Evolutionary conservation across 164 flowering plant genomes (phyloP), one percentile per base, ranked within the genome.

Genomic region (Taxillus chinensis): DNA sequence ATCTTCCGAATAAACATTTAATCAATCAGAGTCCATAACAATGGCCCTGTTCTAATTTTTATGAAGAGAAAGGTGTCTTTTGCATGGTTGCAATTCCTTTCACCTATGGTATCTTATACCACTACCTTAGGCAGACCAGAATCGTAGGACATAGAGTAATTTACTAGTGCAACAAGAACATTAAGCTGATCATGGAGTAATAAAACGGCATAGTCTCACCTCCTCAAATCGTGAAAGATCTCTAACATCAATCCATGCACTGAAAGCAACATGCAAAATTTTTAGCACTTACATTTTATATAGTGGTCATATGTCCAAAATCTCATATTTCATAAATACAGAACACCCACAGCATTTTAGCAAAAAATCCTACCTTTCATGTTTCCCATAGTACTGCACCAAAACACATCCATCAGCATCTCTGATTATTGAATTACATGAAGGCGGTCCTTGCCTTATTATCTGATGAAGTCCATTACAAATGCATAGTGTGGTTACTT

Each of bases 181-280:
- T 27, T 27, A 9, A 43, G 46, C 10, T 43, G 10, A 43, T 9
- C 10, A 43, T 43, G 46, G 46, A 43, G 10, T 9, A 43, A 6
- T 43, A 48, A 48, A 48, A 12, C 14, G 4, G 51, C 15, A 53
- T 57, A 41, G 61, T 58, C 74, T 70, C 43, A 76, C 79, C 60
- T 76, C 68, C 49, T 74, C 74, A 71, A 74, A 65, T 15, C 39
- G 68, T 52, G 80, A 74, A 54, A 77, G 62, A 63, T 68, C 70
- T 57, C 39, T 55, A 6, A 55, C 75, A 69, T 74, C 70, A 59
- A 77, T 67, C 75, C 77, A 71, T 64, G 66, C 73, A 69, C 80
- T 74, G 74, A 46, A 73, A 62, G 58, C 13, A 48, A 48, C 10
- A 48, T 3, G 12, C 12, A 7, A 48, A 48, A 7, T 8, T 11